Base-by-base conservation (phyloP, 441 rosid genomes). In the Populus tomentosa region DNA sequence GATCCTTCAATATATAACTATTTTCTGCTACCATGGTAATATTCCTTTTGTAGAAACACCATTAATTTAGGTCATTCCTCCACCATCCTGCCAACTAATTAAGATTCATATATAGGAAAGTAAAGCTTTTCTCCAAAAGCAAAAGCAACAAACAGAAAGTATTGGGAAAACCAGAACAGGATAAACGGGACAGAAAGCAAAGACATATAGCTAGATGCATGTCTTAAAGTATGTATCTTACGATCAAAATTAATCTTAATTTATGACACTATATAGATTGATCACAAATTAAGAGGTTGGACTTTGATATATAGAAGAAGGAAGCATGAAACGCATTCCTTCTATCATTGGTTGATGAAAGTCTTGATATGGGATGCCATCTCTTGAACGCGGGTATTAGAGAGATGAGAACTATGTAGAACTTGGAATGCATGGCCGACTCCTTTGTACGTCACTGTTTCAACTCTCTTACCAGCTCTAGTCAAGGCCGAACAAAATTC, bases 341-440 rank as follows among this genome's bases (percentile, higher is more conserved):
- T 40, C 35, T 14, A 32, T 67, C 75, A 84, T 69, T 75, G 82
- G 78, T 82, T 85, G 81, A 88, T 85, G 87, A 93, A 93, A 63
- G 85, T 78, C 80, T 81, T 90, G 61, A 93, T 78, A 82, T 87
- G 87, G 62, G 86, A 84, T 80, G 89, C 71, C 95, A 91, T 86
- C 80, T 91, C 95, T 32, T 86, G 90, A 66, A 82, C 80, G 77
- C 92, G 84, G 61, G 82, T 78, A 66, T 86, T 87, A 61, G 95
- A 86, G 71, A 80, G 61, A 2, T 72, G 86, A 72, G 89, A 90
- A 70, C 85, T 86, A 63, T 88, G 85, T 33, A 91, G 91, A 79
- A 90, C 73, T 74, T 93, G 97, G 81, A 93, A 91, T 50, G 92
- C 94, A 82, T 93, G 97, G 14, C 95, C 97, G 75, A 93, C 97